A percentile compares a stretch with the other conserved stretches of the same genome.
Evolutionary conservation across 208 protist species (phyloP).

Genomic region (Acanthamoeba lenticulata): DNA sequence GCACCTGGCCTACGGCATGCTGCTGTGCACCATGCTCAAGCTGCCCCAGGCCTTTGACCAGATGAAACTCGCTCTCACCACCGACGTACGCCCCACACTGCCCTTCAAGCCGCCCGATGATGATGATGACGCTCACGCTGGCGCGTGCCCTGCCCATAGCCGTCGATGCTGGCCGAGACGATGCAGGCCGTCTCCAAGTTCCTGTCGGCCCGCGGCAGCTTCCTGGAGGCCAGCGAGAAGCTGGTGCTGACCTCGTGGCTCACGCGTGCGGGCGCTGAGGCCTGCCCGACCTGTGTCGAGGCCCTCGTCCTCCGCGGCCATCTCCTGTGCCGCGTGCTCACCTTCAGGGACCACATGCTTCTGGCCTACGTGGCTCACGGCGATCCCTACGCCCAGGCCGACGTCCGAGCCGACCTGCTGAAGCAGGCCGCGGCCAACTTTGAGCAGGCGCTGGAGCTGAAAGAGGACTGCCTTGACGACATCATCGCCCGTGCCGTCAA

Average conservation of each 20-base stretch:
- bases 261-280: neutral
- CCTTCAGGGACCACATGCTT: neutral
- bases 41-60: neutral
- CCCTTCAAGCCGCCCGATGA: neutral
- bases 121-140: too few relatives aligned
- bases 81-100: neutral
- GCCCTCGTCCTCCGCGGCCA: neutral
- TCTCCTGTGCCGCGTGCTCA: neutral
- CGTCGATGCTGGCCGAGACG: neutral
- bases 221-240: neutral
- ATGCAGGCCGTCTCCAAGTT: neutral
- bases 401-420: neutral
- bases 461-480: neutral
- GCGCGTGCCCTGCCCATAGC: neutral
- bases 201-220: neutral
- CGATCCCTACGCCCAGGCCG: neutral
- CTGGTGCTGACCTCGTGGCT: neutral
- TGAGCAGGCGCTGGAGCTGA: neutral
- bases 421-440: neutral
- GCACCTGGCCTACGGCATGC: neutral
- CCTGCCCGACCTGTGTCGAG: neutral
- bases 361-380: neutral
- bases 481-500: neutral
- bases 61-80: neutral
- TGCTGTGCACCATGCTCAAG: constrained; percentile 10